Base-by-base conservation (phyloP, 345 rosid genomes). In the Turnera subulata region DNA sequence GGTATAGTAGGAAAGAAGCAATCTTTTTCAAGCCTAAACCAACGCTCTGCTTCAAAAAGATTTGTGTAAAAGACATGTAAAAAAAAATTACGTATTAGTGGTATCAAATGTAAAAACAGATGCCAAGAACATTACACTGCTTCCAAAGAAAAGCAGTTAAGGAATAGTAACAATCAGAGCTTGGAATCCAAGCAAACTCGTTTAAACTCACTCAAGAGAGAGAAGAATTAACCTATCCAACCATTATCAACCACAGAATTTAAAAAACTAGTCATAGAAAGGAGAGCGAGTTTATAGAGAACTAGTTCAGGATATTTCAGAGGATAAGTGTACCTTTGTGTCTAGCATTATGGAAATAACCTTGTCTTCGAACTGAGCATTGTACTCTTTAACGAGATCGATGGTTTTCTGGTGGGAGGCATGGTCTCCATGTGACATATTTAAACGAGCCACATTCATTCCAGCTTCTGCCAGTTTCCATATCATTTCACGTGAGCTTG, bases 371-470 rank as follows among this genome's bases (percentile, higher is more conserved):
- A 82, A 85, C 48, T 75, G 84, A 70, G 97, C 82, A 74, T 93
- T 93, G 66, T 89, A 93, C 59, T 93, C 99, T 39, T 79, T 89
- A 49, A 93, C 97, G 5, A 93, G 69, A 76, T 93, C 91, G 44
- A 93, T 85, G 18, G 91, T 89, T 55, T 71, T 85, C 85, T 82
- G 77, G 62, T 89, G 99, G 20, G 99, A 89, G 50, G 83, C 72
- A 82, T 89, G 96, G 69, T 93, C 95, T 18, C 99, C 99, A 71
- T 93, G 97, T 0, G 97, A 93, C 97, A 89, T 89, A 64, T 93
- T 93, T 64, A 93, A 71, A 21, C 96, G 91, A 25, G 99, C 97
- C 66, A 93, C 97, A 46, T 93, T 87, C 97, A 89, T 89, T 66
- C 97, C 97, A 14, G 79, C 71, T 69, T 85, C 97, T 0, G 96